A percentile compares a stretch with the other conserved stretches of the same genome.
Evolutionary conservation across 495 filamentous ascomycete species (phyloP).

Genomic region (Penicillium maclennaniae): DNA sequence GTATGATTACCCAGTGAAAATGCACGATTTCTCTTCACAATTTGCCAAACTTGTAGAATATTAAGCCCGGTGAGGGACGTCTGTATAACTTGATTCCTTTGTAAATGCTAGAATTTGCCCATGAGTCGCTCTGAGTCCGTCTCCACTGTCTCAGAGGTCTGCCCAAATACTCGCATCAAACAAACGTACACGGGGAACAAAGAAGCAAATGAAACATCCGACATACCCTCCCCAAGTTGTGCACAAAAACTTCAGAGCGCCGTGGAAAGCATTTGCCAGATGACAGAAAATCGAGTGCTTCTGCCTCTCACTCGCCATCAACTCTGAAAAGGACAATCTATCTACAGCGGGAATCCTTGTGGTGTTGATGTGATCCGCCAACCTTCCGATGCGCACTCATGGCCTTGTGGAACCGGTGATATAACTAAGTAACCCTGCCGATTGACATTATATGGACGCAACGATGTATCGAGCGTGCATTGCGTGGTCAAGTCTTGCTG

Average conservation of each 20-base stretch:
- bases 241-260: background rate
- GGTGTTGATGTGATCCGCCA: constrained; percentile 4
- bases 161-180: background rate
- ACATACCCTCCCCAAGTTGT: background rate
- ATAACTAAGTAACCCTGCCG: background rate
- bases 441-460: background rate
- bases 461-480: background rate
- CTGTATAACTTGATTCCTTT: background rate
- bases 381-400: background rate
- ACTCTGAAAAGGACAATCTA: constrained; percentile 2
- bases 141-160: background rate
- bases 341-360: constrained; percentile 5
- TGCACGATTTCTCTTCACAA: background rate
- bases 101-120: background rate
- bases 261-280: background rate
- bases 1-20: background rate
- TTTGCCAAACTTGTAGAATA: background rate
- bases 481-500: background rate
- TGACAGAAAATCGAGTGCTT: background rate
- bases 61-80: background rate
- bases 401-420: background rate
- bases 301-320: constrained; percentile 1
- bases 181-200: too few species aligned
- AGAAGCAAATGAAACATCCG: background rate
- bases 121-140: background rate